Evolutionary conservation across 768 basidiomycete genomes (phyloP), one percentile per base, ranked within the genome.

Genomic region (Trametes cingulata): DNA sequence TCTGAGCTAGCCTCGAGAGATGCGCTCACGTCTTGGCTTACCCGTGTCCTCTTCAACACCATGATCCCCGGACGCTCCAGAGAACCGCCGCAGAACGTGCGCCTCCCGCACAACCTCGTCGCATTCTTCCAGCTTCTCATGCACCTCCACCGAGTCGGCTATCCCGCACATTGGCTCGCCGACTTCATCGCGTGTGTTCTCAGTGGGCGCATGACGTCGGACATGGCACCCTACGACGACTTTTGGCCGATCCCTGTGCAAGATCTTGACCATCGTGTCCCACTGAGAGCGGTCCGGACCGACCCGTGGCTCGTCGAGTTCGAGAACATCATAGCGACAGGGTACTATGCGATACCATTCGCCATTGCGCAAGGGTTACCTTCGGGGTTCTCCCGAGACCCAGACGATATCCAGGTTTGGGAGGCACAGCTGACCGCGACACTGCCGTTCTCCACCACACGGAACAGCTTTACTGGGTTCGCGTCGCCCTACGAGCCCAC

Each of bases 161-260:
- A 73, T 61, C 76, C 76, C 2, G 65, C 58, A 10, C 76, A 75
- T 58, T 76, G 75, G 76, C 70, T 78, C 33, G 64, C 69, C 46
- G 74, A 75, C 15, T 73, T 69, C 63, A 19, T 66, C 19, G 64
- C 70, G 51, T 62, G 60, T 10, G 51, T 74, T 12, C 61, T 76
- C 12, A 61, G 65, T 33, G 68, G 72, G 37, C 64, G 41, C 22
- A 58, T 74, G 41, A 43, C 61, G 33, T 70, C 70, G 35, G 70
- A 73, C 57, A 65, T 65, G 51, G 54, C 58, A n/a, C 68, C 71
- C 4, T 75, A 73, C 65, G 53, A 62, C 15, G 67, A 54, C 6
- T 39, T 36, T 2, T 63, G 67, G 35, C 76, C 76, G 15, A 68
- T 72, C 13, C 69, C 70, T 2, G 17, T 70, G n/a, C 43, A 52